These are phyloP conservation scores for Aspergillus bertholletiae DNA, from an alignment of 495 filamentous ascomycete genomes.

Conservation along the genomic window DNA sequence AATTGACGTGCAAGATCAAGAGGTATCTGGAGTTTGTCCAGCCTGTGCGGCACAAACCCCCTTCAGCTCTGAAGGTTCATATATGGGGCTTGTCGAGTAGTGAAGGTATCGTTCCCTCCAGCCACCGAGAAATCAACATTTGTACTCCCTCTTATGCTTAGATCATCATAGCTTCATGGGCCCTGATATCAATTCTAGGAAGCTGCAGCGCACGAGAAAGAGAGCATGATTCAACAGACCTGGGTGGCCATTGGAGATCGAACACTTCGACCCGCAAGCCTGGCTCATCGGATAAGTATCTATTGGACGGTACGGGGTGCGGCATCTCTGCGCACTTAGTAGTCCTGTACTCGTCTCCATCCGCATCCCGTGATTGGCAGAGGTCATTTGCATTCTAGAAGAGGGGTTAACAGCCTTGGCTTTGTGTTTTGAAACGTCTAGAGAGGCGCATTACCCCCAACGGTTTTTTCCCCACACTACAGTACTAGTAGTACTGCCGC, in stretches of 20 bases:
- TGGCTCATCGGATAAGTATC: neutral
- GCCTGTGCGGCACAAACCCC: neutral
- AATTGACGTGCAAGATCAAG: neutral
- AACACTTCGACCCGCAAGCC: neutral
- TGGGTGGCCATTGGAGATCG: neutral
- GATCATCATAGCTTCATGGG: neutral
- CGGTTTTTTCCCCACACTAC: neutral
- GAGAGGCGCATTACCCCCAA: neutral
- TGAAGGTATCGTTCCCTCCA: neutral
- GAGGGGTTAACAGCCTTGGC: no score
- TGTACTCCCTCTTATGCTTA: neutral
- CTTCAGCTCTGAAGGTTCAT: neutral
- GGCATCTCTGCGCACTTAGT: neutral
- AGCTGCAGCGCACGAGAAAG: neutral
- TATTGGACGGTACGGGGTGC: neutral
- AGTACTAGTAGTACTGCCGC: neutral
- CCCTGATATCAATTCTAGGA: neutral
- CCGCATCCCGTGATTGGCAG: neutral
- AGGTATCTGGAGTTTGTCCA: neutral
- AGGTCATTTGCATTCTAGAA: no score
- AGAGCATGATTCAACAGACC: no score
- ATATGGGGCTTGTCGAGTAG: neutral
- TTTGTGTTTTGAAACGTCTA: neutral
- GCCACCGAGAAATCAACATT: neutral
- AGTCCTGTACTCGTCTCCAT: no score